These are phyloP conservation scores for Aspergillus campestris DNA, from an alignment of 495 filamentous ascomycete genomes.

Conservation along the genomic window DNA sequence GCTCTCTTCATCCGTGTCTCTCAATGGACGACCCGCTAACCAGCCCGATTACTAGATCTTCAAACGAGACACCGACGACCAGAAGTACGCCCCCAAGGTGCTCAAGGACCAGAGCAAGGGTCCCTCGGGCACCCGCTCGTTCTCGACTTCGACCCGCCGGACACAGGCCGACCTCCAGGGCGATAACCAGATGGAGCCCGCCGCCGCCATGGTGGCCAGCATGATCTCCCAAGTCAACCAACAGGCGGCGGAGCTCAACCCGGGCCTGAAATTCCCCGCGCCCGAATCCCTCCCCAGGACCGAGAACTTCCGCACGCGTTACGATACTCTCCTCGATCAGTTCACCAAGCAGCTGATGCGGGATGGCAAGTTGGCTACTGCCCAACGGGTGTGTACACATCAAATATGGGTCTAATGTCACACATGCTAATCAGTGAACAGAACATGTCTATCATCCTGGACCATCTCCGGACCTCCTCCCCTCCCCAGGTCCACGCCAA, in stretches of 20 bases:
- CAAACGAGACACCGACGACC: conserved; percentile 50
- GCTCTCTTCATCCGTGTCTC: too few species aligned
- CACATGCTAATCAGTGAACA: too few species aligned
- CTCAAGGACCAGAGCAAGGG: conserved; percentile 50
- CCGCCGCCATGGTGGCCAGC: conserved; percentile 26
- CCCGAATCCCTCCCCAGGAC: conserved; percentile 57
- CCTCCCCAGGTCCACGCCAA: conserved; percentile 61
- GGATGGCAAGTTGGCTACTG: conserved; percentile 74
- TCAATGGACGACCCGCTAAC: too few species aligned
- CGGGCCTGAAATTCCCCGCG: conserved; percentile 66
- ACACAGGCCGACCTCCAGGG: conserved; percentile 19
- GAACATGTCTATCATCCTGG: conserved; percentile 80
- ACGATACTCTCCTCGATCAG: conserved; percentile 74
- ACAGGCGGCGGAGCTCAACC: conserved; percentile 19
- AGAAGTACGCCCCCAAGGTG: conserved; percentile 59
- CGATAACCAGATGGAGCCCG: conserved; percentile 12
- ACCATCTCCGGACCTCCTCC: conserved; percentile 75
- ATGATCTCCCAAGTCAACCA: conserved; percentile 32
- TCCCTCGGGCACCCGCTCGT: conserved; percentile 44
- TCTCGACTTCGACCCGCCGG: conserved; percentile 47
- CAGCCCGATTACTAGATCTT: conserved; percentile 43
- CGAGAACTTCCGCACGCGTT: conserved; percentile 62
- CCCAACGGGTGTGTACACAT: conserved; percentile 59
- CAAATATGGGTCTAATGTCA: too few species aligned
- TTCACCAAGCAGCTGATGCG: conserved; percentile 85